Conservation (phyloP, 768 basidiomycete species). For the Trametes punicea region DNA sequence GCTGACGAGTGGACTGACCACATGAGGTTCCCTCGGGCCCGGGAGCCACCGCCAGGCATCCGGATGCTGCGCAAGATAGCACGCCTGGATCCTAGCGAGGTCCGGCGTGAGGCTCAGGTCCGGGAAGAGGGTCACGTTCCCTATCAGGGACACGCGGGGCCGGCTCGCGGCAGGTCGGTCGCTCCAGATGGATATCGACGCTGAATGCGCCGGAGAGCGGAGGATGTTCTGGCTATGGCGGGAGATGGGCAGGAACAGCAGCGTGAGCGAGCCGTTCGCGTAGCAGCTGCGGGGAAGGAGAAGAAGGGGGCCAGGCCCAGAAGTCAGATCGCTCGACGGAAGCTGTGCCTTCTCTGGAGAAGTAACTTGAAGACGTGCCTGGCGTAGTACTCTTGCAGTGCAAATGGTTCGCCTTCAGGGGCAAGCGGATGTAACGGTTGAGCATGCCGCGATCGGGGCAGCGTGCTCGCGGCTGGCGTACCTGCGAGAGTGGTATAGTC, state of each 20-base stretch:
- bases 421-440: conserved; percentile 4
- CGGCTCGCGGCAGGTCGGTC: conserved; percentile 40
- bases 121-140: conserved; percentile 44
- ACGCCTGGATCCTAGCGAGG: conserved; percentile 33
- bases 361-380: conserved; percentile 34
- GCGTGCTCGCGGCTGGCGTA: conserved; percentile 21
- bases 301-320: background rate
- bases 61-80: conserved; percentile 45
- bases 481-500: conserved; percentile 40
- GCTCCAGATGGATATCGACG: conserved; percentile 43
- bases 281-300: conserved; percentile 38
- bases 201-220: conserved; percentile 36
- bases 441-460: background rate
- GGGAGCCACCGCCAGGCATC: conserved; percentile 54
- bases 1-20: conserved; percentile 31
- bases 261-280: conserved; percentile 48
- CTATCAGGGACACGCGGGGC: conserved; percentile 49
- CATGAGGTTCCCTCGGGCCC: conserved; percentile 43
- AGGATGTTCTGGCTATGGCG: conserved; percentile 50
- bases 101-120: conserved; percentile 32
- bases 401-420: conserved; percentile 42
- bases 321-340: background rate
- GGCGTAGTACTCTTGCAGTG: conserved; percentile 55
- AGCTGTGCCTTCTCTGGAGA: conserved; percentile 8
- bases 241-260: conserved; percentile 54